phyloP scores from a whole-genome alignment of 148 eudicot genomes.

The Fagopyrum esculentum region DNA sequence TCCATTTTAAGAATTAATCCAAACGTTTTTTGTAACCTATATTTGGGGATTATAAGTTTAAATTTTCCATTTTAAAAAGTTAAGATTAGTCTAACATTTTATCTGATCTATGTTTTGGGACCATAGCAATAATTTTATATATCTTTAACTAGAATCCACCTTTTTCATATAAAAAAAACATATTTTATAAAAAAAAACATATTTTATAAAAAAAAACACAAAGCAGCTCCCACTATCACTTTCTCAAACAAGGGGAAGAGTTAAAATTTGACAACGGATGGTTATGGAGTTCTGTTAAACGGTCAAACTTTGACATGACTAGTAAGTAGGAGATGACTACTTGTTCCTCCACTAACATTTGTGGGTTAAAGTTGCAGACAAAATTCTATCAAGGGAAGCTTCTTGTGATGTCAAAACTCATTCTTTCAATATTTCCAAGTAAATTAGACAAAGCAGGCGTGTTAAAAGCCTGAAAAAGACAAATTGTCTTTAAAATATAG shows the following conservation, averaged over 20 bases:
- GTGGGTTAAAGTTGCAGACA: neutral
- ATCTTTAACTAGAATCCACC: neutral
- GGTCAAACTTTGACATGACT: constrained; percentile 8
- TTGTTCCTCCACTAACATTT: neutral
- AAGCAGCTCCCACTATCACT: neutral
- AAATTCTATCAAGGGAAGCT: neutral
- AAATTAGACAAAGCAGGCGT: too few species aligned
- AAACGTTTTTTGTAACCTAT: too few species aligned
- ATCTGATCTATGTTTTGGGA: too few species aligned
- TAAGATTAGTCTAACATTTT: too few species aligned
- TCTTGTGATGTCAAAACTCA: neutral
- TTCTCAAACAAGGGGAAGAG: neutral
- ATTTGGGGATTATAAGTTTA: too few species aligned
- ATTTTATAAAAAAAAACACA: neutral
- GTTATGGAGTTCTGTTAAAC: neutral
- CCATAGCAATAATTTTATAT: too few species aligned
- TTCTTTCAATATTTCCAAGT: neutral
- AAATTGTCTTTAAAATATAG: too few species aligned
- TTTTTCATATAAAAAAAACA: neutral
- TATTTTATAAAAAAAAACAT: neutral
- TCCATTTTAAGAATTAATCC: too few species aligned
- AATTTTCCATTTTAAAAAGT: too few species aligned
- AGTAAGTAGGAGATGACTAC: neutral
- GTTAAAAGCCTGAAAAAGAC: too few species aligned
- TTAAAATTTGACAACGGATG: neutral